Conservation (phyloP, 176 grass and related monocot species). For the Musa acuminata region DNA sequence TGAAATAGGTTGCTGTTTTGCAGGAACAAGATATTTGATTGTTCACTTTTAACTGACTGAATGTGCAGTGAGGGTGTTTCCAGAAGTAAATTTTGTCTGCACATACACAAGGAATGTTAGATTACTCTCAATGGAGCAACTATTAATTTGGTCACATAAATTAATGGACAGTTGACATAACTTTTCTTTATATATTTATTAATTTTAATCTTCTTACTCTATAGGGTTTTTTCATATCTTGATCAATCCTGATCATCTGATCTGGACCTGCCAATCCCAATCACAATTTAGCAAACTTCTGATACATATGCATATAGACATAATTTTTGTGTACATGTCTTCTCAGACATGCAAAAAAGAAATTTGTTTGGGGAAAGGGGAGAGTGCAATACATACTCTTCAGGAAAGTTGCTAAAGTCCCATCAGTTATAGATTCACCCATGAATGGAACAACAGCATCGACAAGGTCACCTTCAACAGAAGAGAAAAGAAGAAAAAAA, state of each 20-base stretch:
- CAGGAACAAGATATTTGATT: not conserved
- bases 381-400: conserved; percentile 50
- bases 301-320: not conserved
- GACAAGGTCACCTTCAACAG: conserved; percentile 45
- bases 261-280: not conserved
- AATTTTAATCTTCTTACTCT: not conserved
- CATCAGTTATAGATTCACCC: conserved; percentile 99
- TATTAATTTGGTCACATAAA: not conserved
- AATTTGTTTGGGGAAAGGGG: not conserved
- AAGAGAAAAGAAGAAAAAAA: conserved; percentile 13
- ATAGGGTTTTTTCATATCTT: not conserved
- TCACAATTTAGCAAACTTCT: not conserved
- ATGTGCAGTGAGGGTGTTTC: not conserved
- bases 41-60: not conserved
- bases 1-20: not conserved
- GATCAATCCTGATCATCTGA: not conserved
- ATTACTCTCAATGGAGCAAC: not conserved
- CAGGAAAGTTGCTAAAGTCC: conserved; percentile 86
- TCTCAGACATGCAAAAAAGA: not conserved
- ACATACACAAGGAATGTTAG: not conserved
- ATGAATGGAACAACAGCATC: conserved; percentile 95
- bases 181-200: not conserved
- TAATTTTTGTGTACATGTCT: not conserved
- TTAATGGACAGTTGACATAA: not conserved
- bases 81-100: not conserved